phyloP scores from a whole-genome alignment of 371 early-diverging fungal species.

The Lichtheimia corymbifera region DNA sequence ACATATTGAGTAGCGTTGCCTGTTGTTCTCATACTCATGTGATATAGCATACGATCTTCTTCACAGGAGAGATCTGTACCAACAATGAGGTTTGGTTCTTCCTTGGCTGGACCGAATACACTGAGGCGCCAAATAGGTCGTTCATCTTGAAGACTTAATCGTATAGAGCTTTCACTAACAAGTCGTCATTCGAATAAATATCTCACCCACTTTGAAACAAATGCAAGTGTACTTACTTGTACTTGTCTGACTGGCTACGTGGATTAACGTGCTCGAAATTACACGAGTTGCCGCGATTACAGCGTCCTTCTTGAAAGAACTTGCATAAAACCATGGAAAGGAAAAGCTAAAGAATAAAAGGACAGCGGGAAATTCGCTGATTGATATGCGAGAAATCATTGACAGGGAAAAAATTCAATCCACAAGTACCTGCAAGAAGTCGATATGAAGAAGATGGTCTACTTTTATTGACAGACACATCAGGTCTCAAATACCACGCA shows the following conservation, averaged over 20 bases:
- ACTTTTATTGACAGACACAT: no score
- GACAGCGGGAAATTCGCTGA: neutral
- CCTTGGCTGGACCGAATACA: slow-evolving; percentile 65
- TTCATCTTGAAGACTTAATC: slow-evolving; percentile 42
- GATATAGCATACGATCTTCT: slow-evolving; percentile 59
- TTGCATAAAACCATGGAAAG: slow-evolving; percentile 40
- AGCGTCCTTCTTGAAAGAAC: slow-evolving; percentile 49
- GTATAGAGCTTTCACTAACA: slow-evolving; percentile 43
- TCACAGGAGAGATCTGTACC: slow-evolving; percentile 60
- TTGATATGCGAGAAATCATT: no score
- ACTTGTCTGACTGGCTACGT: slow-evolving; percentile 21
- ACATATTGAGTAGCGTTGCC: slow-evolving; percentile 45
- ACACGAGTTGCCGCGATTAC: slow-evolving; percentile 49
- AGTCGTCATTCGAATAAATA: neutral
- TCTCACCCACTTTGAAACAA: neutral
- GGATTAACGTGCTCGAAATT: slow-evolving; percentile 37
- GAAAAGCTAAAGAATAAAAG: neutral
- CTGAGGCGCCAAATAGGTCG: slow-evolving; percentile 53
- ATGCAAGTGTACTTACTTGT: slow-evolving; percentile 27
- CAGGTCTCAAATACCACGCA: no score
- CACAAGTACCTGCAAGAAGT: no score
- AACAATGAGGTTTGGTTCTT: slow-evolving; percentile 62
- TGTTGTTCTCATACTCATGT: slow-evolving; percentile 33
- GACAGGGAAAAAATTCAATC: no score
- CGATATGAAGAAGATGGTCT: no score